Evolutionary conservation across 345 rosid species (phyloP), one percentile per base, ranked within the genome.

Genomic region (Populus simonii): DNA sequence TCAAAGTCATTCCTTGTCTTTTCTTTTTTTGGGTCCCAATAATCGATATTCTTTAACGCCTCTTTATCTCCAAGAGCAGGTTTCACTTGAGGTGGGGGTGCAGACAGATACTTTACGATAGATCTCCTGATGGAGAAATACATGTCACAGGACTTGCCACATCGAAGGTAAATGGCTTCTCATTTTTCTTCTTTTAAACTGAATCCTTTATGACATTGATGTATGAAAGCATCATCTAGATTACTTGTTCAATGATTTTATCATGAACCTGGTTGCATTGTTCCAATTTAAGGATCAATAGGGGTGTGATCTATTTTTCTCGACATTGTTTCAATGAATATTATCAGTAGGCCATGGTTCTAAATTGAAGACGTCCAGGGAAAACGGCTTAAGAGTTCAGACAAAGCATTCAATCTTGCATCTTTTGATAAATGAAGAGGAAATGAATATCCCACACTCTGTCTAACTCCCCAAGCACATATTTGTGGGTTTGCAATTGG

Each of bases 41-140:
- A 16, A 36, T 75, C 68, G 39, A 66, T 17, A 27, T 65, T n/a
- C 22, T 39, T 61, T 68, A 51, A 33, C 16, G 45, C 74, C 71
- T 74, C 53, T 69, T 66, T 77, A 29, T 77, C 79, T 79, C 76
- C 71, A 57, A 55, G 84, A 88, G 78, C 93, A 94, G 99, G 88
- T 93, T 96, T 82, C 98, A 96, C 88, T 87, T 96, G 67, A 88
- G 99, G 86, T 96, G 99, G 99, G 99, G 98, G 72, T 96, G 99
- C 89, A 89, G 98, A 80, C 88, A 92, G 89, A 80, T 96, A 73
- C 91, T 91, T 20, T 92, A 91, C 57, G 89, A 91, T 78, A 89
- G 77, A 84, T 78, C 92, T 77, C 76, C 89, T 39, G 80, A 85
- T 78, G 94, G 97, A 66, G 91, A 87, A 82, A 90, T 84, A 74